Conservation (phyloP, 2,329 filamentous ascomycete genomes). For the Ophiocordyceps unilateralis region DNA sequence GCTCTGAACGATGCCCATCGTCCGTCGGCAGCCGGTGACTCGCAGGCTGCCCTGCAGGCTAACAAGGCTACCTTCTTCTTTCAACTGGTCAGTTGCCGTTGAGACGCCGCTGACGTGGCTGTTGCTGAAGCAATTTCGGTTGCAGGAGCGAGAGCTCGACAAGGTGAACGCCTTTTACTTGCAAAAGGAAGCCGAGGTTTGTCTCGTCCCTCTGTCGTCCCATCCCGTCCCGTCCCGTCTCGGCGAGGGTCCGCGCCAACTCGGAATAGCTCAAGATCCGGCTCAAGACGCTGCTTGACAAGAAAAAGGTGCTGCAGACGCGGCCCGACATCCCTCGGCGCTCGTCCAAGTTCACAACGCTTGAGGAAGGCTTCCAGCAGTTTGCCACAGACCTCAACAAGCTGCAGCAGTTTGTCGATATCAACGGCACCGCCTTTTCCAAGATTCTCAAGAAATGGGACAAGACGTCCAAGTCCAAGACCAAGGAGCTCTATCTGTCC, state of each 20-base stretch:
- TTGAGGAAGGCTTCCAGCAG: constrained; percentile 93
- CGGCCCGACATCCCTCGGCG: constrained; percentile 66
- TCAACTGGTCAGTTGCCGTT: constrained; percentile 50
- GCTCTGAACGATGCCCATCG: constrained; percentile 51
- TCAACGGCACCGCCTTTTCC: constrained; percentile 93
- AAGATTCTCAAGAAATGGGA: constrained; percentile 99
- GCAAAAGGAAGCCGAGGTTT: constrained; percentile 92
- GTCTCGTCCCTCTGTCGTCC: constrained; percentile 10
- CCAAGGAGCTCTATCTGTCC: constrained; percentile 92
- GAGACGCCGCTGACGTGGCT: background rate
- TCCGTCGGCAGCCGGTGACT: constrained; percentile 38
- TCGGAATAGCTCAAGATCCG: constrained; percentile 69
- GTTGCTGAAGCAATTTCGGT: background rate
- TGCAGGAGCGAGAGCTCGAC: constrained; percentile 85
- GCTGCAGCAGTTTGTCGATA: constrained; percentile 94
- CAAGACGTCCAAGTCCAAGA: constrained; percentile 97
- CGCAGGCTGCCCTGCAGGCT: constrained; percentile 80
- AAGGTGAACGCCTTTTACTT: constrained; percentile 97
- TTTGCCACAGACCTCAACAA: constrained; percentile 96
- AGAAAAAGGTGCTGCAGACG: constrained; percentile 81
- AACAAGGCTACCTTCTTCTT: constrained; percentile 99
- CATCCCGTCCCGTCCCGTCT: no score
- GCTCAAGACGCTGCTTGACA: constrained; percentile 80
- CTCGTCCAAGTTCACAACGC: constrained; percentile 82
- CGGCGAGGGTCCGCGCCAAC: background rate